phyloP scores from a whole-genome alignment of 345 rosid species.

The Excoecaria agallocha region DNA sequence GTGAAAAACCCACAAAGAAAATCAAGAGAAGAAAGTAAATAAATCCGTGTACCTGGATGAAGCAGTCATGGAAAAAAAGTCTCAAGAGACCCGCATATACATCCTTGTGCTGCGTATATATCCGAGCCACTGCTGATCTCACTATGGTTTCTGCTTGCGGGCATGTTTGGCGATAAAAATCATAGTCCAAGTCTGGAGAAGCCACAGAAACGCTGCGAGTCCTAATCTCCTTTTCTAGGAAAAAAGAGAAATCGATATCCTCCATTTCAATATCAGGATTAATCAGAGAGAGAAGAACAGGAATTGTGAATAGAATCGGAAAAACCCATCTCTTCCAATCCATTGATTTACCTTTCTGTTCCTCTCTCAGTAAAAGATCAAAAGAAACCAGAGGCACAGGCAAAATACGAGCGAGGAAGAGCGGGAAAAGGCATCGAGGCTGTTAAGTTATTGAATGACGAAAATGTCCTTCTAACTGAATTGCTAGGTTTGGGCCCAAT shows the following conservation, averaged over 20 bases:
- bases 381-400: neutral
- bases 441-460: neutral
- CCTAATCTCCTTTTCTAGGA: constrained; percentile 8
- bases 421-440: constrained; percentile 7
- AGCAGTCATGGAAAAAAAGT: constrained; percentile 48
- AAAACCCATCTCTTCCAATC: constrained; percentile 1
- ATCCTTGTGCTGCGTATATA: constrained; percentile 23
- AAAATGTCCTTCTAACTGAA: neutral
- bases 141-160: constrained; percentile 42
- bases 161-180: constrained; percentile 37
- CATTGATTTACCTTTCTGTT: neutral
- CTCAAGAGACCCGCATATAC: constrained; percentile 36
- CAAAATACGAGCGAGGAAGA: neutral
- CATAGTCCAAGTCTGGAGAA: constrained; percentile 26
- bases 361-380: no score
- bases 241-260: constrained; percentile 3
- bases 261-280: constrained; percentile 7
- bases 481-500: no score
- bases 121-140: constrained; percentile 21
- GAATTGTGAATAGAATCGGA: constrained; percentile 3
- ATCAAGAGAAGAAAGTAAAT: neutral
- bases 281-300: constrained; percentile 21
- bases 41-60: constrained; percentile 29
- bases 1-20: neutral
- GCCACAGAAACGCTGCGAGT: neutral